These are phyloP conservation scores for Skeletonema marinoi DNA, from an alignment of 108 stramenopile genomes.

Conservation along the genomic window DNA sequence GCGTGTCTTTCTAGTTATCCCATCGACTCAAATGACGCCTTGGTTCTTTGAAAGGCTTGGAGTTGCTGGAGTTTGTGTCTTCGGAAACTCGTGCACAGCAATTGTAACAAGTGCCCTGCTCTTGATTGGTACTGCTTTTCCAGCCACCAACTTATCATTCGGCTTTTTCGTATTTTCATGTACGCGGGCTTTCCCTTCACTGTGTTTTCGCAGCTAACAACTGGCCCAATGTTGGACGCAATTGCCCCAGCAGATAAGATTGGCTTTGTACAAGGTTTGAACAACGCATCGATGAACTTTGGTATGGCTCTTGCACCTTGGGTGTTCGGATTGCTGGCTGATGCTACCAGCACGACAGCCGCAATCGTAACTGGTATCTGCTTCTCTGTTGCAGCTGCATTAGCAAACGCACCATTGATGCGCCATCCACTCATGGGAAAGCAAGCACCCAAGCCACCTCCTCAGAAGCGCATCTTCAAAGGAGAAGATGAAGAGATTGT, in stretches of 20 bases:
- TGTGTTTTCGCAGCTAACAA: slow-evolving; percentile 57
- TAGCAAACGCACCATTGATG: slow-evolving; percentile 47
- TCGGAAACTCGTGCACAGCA: slow-evolving; percentile 52
- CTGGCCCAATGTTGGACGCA: slow-evolving; percentile 60
- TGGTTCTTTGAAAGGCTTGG: slow-evolving; percentile 42
- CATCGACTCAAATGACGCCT: slow-evolving; percentile 52
- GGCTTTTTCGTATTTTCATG: slow-evolving; percentile 53
- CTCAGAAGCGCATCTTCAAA: slow-evolving; percentile 2
- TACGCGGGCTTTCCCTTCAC: slow-evolving; percentile 61
- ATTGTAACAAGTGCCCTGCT: slow-evolving; percentile 47
- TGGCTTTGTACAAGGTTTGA: slow-evolving; percentile 57
- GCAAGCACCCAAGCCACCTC: slow-evolving; percentile 19
- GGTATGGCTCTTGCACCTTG: slow-evolving; percentile 62
- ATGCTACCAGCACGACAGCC: slow-evolving; percentile 1
- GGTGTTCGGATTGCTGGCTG: slow-evolving; percentile 57
- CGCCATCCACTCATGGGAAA: slow-evolving; percentile 35
- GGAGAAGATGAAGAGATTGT: slow-evolving; percentile 50
- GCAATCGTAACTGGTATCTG: slow-evolving; percentile 40
- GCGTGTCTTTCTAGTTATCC: slow-evolving; percentile 28
- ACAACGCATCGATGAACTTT: slow-evolving; percentile 60
- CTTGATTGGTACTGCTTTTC: slow-evolving; percentile 37
- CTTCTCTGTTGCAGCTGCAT: slow-evolving; percentile 44
- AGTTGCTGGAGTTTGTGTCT: slow-evolving; percentile 52
- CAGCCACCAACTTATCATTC: slow-evolving; percentile 40
- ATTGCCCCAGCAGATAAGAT: slow-evolving; percentile 54